Base-by-base conservation (phyloP, 2,329 filamentous ascomycete species). In the Claviceps capensis region DNA sequence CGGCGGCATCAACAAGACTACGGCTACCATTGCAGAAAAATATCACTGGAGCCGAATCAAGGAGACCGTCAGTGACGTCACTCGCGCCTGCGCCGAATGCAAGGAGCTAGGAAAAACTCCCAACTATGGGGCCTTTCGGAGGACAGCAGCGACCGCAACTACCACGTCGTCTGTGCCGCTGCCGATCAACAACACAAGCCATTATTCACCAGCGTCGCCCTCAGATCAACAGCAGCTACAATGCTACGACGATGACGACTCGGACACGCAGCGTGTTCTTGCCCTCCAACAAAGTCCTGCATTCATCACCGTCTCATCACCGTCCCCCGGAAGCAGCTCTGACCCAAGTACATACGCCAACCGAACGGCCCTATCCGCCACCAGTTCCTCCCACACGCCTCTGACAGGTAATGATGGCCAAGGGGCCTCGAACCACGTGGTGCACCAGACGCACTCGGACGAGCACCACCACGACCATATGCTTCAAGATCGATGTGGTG, bases 11-110 rank as follows among this genome's bases (percentile, higher is more conserved):
- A 98, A 98, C 74, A 96, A 96, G 72, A 97, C 91, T 0, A 97
- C 91, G 1, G 90, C 91, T 19, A 85, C 83, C 19, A 95, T 98
- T 61, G 88, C 91, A 11, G 88, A 96, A 64, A 86, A 85, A 63
- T 96, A 91, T 65, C 93, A 97, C 69, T 98, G 93, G 93, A 90
- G 94, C 47, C 81, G 91, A 55, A 97, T 97, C 72, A 98, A 97
- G 67, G 90, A 96, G 69, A 97, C 91, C 1, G 93, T 96, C 55
- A 93, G 86, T 65, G 83, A 91, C 65, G 90, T 95, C 60, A 95
- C 97, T 68, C 85, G 87, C 60, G 91, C 93, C 61, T 98, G 93
- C 68, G 71, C 78, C 7, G 84, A 95, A 64, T 97, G 91, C 72
- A 95, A 91, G 69, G 88, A 95, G 61, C 72, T 79, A 40, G 77